Evolutionary conservation across 495 filamentous ascomycete species (phyloP).

Genomic region (Talaromyces stipitatus): DNA sequence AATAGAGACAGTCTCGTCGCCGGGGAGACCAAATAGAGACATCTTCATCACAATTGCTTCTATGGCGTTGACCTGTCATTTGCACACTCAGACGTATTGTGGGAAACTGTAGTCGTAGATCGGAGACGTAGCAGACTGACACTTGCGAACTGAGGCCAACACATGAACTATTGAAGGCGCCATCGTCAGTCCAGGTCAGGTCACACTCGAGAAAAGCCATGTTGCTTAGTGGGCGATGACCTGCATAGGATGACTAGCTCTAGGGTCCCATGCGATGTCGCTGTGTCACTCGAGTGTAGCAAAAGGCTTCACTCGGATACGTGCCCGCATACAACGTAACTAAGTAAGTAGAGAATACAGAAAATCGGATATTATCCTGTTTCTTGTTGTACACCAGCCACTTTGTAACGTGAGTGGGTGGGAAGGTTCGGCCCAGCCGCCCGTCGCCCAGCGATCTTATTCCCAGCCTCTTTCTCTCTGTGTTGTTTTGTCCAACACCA

Average conservation of each 20-base stretch:
- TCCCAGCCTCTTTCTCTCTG: conserved; percentile 1
- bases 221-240: not conserved
- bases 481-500: not conserved
- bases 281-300: not conserved
- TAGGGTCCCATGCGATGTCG: not conserved
- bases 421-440: conserved; percentile 9
- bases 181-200: not conserved
- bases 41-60: not conserved
- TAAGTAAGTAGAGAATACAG: not conserved
- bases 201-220: not conserved
- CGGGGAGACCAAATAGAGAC: not conserved
- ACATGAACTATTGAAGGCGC: not conserved
- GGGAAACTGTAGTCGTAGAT: not conserved
- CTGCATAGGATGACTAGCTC: not conserved
- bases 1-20: conserved; percentile 5
- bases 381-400: not conserved
- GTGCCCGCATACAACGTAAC: not conserved
- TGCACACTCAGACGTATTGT: not conserved
- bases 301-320: not conserved
- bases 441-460: conserved; percentile 3
- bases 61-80: no score
- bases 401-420: conserved; percentile 5
- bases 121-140: not conserved
- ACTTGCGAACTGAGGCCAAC: not conserved
- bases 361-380: not conserved